Conservation (phyloP, 257 asterid genomes). For the Primulina eburnea region DNA sequence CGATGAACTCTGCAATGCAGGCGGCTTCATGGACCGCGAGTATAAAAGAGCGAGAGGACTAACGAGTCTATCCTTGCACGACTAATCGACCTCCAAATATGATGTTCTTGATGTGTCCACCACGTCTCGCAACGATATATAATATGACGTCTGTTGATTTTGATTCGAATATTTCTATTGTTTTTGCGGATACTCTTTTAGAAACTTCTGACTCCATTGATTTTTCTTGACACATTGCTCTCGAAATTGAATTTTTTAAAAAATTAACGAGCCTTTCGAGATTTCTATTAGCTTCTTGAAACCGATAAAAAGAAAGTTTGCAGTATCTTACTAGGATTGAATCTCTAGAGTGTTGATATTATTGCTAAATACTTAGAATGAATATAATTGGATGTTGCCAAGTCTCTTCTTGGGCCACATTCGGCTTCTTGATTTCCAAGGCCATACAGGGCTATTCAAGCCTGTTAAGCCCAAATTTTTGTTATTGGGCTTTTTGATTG, state of each 20-base stretch:
- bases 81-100: not conserved
- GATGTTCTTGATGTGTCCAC: not conserved
- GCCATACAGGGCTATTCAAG: not conserved
- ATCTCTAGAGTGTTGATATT: too few species aligned
- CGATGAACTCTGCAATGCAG: not conserved
- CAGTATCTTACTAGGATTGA: not conserved
- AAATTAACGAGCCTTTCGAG: not conserved
- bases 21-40: not conserved
- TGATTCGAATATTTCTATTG: too few species aligned
- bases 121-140: not conserved
- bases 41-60: not conserved
- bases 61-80: not conserved
- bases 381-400: not conserved
- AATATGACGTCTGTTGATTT: not conserved
- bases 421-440: not conserved
- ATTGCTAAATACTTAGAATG: not conserved
- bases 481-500: not conserved
- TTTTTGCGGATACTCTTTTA: not conserved
- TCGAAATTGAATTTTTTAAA: too few species aligned
- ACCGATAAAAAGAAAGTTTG: not conserved
- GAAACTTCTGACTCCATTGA: not conserved
- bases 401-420: constrained; percentile 28
- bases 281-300: not conserved
- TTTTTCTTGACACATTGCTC: not conserved
- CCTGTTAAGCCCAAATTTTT: not conserved